Base-by-base conservation (phyloP, 2,329 filamentous ascomycete species). In the Geosmithia putterillii region DNA sequence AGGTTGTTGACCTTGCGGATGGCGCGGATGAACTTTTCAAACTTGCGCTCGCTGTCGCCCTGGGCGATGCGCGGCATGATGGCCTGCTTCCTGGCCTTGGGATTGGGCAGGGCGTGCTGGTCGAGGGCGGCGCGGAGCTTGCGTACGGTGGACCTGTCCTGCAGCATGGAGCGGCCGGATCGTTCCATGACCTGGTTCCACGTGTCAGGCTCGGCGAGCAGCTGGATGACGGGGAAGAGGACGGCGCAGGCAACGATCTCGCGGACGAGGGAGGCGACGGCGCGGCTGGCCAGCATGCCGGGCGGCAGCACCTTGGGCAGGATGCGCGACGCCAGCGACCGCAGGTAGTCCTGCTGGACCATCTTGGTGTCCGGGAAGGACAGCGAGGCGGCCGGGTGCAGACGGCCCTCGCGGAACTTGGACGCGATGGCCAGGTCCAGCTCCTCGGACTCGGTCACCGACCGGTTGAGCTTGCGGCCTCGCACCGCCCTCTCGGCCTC, bases 171-270 rank as follows among this genome's bases (percentile, higher is more conserved):
- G 41, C 86, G 81, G 17, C 88, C 84, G 61, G 82, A 87, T 44
- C 82, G 89, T 61, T 96, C 90, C 73, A 96, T 87, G 46, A 95
- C 63, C 60, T 95, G 89, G 55, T 98, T 96, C 90, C 90, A 98
- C 8, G 84, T 94, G 64, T 98, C 94, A 1, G 94, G 89, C 52
- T 98, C 90, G 5, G 86, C 78, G 17, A 98, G 67, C 48, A 88
- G 69, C 53, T 83, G 79, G 57, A 95, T 72, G 19, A 94, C 67
- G 1, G 92, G 92, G 37, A 79, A 81, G 34, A 98, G 67, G 35
- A 98, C 81, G n/a, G 87, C 86, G 60, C 92, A 95, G 19, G 87
- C 74, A n/a, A 95, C 78, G 47, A 98, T 82, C 64, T 98, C 94
- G 52, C 85, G 81, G 46, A 95, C 74, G 43, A 98, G 68, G 32